A percentile compares a stretch with the other conserved stretches of the same genome.
phyloP scores from a whole-genome alignment of 225 moss, liverwort and hornwort species.

The Marchantia paleacea region DNA sequence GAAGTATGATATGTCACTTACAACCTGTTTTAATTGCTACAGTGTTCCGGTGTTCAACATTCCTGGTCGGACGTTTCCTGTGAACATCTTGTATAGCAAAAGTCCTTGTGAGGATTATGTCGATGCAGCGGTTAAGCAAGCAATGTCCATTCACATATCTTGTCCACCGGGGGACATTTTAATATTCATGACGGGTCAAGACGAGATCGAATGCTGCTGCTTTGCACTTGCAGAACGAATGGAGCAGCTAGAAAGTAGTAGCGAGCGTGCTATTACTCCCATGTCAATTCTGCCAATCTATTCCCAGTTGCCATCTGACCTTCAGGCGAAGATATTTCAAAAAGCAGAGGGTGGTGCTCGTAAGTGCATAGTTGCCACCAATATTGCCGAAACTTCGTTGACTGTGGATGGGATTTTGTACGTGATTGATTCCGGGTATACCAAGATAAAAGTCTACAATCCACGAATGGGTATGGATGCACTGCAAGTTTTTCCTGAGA shows the following conservation, averaged over 20 bases:
- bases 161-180: slow-evolving; percentile 93
- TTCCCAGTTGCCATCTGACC: slow-evolving; percentile 90
- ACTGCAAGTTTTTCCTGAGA: slow-evolving; percentile 92
- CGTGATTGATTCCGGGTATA: slow-evolving; percentile 96
- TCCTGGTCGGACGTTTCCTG: slow-evolving; percentile 96
- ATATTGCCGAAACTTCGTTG: slow-evolving; percentile 96
- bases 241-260: slow-evolving; percentile 77
- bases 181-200: slow-evolving; percentile 99
- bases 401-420: slow-evolving; percentile 97
- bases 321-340: slow-evolving; percentile 99
- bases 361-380: slow-evolving; percentile 98
- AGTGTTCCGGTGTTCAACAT: slow-evolving; percentile 95
- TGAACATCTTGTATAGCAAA: slow-evolving; percentile 89
- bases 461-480: slow-evolving; percentile 99
- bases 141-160: slow-evolving; percentile 98
- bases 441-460: slow-evolving; percentile 98
- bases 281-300: slow-evolving; percentile 95
- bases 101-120: slow-evolving; percentile 98
- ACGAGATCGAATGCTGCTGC: slow-evolving; percentile 98
- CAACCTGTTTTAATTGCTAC: slow-evolving; percentile 19
- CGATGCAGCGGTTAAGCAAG: slow-evolving; percentile 96
- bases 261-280: slow-evolving; percentile 64
- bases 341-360: slow-evolving; percentile 95
- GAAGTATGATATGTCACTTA: neutral
- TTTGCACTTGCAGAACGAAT: slow-evolving; percentile 93